Evolutionary conservation across 371 early-diverging fungal genomes (phyloP), one percentile per base, ranked within the genome.

Genomic region (Haplosporangium sp.): DNA sequence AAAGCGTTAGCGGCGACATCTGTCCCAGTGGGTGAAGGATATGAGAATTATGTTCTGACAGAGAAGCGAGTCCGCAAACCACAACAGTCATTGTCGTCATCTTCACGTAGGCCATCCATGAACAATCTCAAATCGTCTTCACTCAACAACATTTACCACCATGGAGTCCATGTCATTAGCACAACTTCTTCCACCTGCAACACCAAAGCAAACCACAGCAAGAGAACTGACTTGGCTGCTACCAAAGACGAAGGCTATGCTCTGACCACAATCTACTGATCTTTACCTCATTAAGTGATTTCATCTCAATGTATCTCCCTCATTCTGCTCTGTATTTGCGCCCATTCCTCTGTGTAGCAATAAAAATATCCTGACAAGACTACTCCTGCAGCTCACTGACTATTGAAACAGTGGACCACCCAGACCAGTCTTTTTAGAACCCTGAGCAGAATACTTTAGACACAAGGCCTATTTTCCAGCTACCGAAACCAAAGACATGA

Each of bases 31-130:
- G 74, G 74, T 6, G 37, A 65, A 38, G 76, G 67, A 20, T 54
- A 69, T 23, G 76, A 75, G 20, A n/a, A n/a, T n/a, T 55, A 50
- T 29, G 70, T 75, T 29, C 48, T 66, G 51, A 75, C 66, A 36
- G 70, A 69, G 55, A 75, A 67, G 50, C 67, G 73, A 6, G 73
- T 73, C 16, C 67, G 73, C 21, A 73, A 62, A 42, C 73, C 73
- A 12, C 61, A 67, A 16, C 63, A 62, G 16, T 13, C 47, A 18
- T 38, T 43, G 6, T 45, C 55, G 3, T 45, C 55, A 10, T 68
- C 61, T 42, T 55, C 68, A 4, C 69, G 64, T 12, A 59, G 69
- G 11, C 53, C 69, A 13, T 74, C 69, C 14, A 64, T 52, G 12
- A 68, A 60, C 64, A 68, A 64, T 45, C 69, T 68, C 20, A 69